phyloP scores from a whole-genome alignment of 805 yeast genomes.

The Sugiyamaella chiloensis region DNA sequence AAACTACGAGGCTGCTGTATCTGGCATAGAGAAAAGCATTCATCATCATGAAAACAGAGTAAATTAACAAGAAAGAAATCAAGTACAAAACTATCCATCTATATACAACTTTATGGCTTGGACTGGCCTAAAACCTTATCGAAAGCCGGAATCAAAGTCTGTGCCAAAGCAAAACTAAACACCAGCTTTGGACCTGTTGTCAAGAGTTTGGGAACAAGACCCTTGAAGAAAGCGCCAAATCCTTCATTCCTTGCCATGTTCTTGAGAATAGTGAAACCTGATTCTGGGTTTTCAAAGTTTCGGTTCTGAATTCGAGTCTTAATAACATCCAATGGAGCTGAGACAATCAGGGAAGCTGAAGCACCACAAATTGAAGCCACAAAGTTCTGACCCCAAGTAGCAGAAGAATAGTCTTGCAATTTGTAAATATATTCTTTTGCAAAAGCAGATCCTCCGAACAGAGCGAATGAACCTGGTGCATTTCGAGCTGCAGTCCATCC shows the following conservation, averaged over 20 bases:
- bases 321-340: conserved; percentile 97
- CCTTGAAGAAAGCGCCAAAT: conserved; percentile 85
- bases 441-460: conserved; percentile 97
- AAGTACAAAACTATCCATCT: too few relatives aligned
- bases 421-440: conserved; percentile 95
- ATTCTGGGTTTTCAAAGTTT: conserved; percentile 92
- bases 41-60: too few relatives aligned
- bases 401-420: conserved; percentile 78
- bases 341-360: conserved; percentile 90
- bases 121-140: conserved; percentile 59
- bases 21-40: too few relatives aligned
- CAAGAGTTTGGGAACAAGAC: conserved; percentile 90
- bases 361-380: conserved; percentile 95
- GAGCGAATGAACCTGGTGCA: conserved; percentile 97
- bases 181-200: conserved; percentile 98
- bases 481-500: conserved; percentile 99
- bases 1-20: too few relatives aligned
- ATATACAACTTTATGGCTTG: not conserved
- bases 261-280: conserved; percentile 87
- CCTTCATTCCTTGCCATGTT: conserved; percentile 95
- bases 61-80: too few relatives aligned
- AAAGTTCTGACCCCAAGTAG: conserved; percentile 94
- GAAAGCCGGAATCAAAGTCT: conserved; percentile 92
- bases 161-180: conserved; percentile 97
- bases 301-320: conserved; percentile 98